Conservation (phyloP, 2,329 filamentous ascomycete genomes). For the Xylaria sp. region DNA sequence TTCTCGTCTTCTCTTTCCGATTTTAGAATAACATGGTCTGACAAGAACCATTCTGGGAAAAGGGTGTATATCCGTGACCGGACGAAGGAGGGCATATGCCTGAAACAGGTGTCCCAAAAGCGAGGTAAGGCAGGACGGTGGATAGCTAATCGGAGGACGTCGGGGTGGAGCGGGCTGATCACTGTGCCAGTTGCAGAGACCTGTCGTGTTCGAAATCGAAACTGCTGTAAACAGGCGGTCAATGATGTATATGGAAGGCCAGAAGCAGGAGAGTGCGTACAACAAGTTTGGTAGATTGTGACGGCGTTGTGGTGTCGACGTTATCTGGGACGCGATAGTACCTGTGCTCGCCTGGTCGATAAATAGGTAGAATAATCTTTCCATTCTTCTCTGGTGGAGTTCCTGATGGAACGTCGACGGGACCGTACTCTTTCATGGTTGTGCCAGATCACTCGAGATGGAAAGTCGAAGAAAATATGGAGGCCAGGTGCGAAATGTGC, state of each 20-base stretch:
- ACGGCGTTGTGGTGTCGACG: too few species aligned
- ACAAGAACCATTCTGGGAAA: conserved; percentile 11
- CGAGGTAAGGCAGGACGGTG: neutral
- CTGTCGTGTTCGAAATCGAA: conserved; percentile 1
- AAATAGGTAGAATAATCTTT: neutral
- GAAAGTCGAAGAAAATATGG: too few species aligned
- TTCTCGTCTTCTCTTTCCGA: neutral
- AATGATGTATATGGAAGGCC: too few species aligned
- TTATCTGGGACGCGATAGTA: conserved; percentile 2
- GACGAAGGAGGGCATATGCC: conserved; percentile 1
- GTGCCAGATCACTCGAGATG: too few species aligned
- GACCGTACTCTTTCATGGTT: conserved; percentile 1
- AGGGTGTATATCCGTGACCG: neutral
- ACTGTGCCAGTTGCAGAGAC: neutral
- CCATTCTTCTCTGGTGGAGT: neutral
- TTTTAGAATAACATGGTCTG: neutral
- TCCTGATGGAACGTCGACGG: neutral
- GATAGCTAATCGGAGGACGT: conserved; percentile 5
- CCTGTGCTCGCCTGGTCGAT: neutral
- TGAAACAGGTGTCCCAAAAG: neutral
- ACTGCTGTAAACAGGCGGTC: too few species aligned
- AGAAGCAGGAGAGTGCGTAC: too few species aligned
- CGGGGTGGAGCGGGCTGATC: neutral
- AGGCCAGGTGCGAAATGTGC: too few species aligned
- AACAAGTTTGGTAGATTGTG: too few species aligned